phyloP scores from a whole-genome alignment of 1,284 basidiomycete genomes.

The Athelia sp. region DNA sequence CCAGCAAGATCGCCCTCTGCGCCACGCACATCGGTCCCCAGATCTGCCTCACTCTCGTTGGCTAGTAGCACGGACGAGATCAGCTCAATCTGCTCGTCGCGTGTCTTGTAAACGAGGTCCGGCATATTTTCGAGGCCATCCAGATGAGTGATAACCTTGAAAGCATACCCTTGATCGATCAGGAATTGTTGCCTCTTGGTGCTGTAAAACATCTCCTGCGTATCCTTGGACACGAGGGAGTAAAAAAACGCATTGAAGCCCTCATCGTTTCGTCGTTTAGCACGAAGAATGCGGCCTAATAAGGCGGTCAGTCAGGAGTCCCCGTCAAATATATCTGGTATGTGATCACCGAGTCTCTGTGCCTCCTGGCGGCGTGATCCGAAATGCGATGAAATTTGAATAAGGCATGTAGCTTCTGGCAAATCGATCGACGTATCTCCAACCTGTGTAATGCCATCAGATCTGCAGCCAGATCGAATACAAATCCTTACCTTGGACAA shows the following conservation, averaged over 20 bases:
- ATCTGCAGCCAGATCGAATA: neutral
- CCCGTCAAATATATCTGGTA: conserved; percentile 9
- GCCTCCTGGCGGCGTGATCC: conserved; percentile 98
- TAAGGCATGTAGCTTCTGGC: conserved; percentile 98
- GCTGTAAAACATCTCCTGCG: conserved; percentile 99
- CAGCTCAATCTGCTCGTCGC: conserved; percentile 93
- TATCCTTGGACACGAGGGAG: conserved; percentile 97
- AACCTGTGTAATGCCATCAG: conserved; percentile 50
- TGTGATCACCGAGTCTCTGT: conserved; percentile 77
- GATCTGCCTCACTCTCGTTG: conserved; percentile 87
- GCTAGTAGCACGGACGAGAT: conserved; percentile 89
- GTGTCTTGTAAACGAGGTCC: conserved; percentile 88
- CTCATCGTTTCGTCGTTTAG: conserved; percentile 97
- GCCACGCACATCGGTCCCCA: conserved; percentile 78
- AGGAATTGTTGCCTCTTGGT: conserved; percentile 99
- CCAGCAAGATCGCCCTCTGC: conserved; percentile 77
- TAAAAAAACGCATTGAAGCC: conserved; percentile 99
- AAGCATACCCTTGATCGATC: conserved; percentile 98
- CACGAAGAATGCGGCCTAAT: conserved; percentile 88
- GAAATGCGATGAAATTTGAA: conserved; percentile 99
- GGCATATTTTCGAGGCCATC: conserved; percentile 87
- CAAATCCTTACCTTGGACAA: conserved; percentile 79
- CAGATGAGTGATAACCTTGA: conserved; percentile 98
- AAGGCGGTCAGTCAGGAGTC: neutral
- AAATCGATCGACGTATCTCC: conserved; percentile 99